These are phyloP conservation scores for Cystobasidium sp. DNA, from an alignment of 1,284 basidiomycete genomes.

Conservation along the genomic window DNA sequence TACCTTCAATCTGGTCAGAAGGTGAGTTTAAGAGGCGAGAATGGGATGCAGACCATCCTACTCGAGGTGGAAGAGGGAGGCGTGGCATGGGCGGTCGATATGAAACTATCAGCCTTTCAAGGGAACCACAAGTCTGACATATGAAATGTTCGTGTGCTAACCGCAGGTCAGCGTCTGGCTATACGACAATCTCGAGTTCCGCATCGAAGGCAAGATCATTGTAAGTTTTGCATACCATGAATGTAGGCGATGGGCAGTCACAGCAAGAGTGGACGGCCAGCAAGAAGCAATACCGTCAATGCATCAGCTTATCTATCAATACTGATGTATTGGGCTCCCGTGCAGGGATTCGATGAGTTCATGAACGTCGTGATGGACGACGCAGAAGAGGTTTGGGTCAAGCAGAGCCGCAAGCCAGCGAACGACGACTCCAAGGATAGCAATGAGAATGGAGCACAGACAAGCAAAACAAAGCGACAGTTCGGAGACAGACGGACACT, in stretches of 20 bases:
- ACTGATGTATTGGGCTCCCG: conserved; percentile 39
- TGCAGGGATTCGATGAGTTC: conserved; percentile 97
- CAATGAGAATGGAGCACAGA: conserved; percentile 29
- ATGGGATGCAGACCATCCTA: conserved; percentile 35
- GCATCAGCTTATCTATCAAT: not conserved
- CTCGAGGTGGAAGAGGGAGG: conserved; percentile 64
- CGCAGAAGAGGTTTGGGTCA: conserved; percentile 85
- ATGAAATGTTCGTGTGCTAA: not conserved
- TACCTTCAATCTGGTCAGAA: conserved; percentile 25
- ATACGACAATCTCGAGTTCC: conserved; percentile 95
- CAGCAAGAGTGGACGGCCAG: conserved; percentile 11
- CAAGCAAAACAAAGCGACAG: conserved; percentile 27
- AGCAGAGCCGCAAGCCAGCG: conserved; percentile 61
- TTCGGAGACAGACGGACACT: conserved; percentile 47
- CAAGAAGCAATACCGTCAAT: not conserved
- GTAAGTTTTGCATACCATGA: conserved; percentile 62
- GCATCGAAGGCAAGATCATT: conserved; percentile 94
- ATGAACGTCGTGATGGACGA: conserved; percentile 99
- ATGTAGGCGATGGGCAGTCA: not conserved
- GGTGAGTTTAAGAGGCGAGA: conserved; percentile 33
- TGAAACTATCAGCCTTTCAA: no score
- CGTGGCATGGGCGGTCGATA: not conserved
- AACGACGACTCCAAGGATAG: conserved; percentile 27
- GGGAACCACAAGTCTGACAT: no score
- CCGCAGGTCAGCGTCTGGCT: conserved; percentile 90